Base-by-base conservation (phyloP, 352 stramenopile species). In the Phytophthora hibernalis region DNA sequence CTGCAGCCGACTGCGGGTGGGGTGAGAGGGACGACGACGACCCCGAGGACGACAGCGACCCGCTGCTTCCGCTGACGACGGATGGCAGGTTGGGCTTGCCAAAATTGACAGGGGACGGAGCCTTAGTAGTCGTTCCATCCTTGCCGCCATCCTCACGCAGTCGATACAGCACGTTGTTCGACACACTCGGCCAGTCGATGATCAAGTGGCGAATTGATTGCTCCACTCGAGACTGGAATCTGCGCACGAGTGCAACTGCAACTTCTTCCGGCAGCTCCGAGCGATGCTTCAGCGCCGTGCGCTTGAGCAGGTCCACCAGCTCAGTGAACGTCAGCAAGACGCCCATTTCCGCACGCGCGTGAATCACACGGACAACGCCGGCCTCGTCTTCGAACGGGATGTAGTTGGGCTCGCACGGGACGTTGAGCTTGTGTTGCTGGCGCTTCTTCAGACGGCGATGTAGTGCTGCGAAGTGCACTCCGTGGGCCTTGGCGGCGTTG, bases 281-380 rank as follows among this genome's bases (percentile, higher is more conserved):
- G 15, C 68, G 70, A 63, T 92, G 80, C 57, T 91, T 91, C 33
- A 84, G 60, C n/a, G 83, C 74, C 6, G 80, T 79, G 8, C 81
- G 82, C 20, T 87, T 71, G 9, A 91, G 61, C 20, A 94, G 53
- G n/a, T 91, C 77, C 24, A 82, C 77, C 44, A 92, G 59, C 28
- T 94, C 83, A 0, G 83, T 83, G 45, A 87, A 90, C 9, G 65
- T 85, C 79, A 92, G 85, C 26, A 90, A 55, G 10, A 94, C 70
- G 12, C 86, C 83, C 22, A 92, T 72, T n/a, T 91, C 80, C 10
- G 83, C 83, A 8, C 82, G 82, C 6, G 86, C 79, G 37, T 86
- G 76, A 26, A 92, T 85, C 7, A 94, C 85, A 33, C 83, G 80
- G 30, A 94, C 75, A 15, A 92, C 72, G 0, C 82, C 82, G 28